phyloP scores from a whole-genome alignment of 2,329 filamentous ascomycete species.

The Rhinocladiella similis region DNA sequence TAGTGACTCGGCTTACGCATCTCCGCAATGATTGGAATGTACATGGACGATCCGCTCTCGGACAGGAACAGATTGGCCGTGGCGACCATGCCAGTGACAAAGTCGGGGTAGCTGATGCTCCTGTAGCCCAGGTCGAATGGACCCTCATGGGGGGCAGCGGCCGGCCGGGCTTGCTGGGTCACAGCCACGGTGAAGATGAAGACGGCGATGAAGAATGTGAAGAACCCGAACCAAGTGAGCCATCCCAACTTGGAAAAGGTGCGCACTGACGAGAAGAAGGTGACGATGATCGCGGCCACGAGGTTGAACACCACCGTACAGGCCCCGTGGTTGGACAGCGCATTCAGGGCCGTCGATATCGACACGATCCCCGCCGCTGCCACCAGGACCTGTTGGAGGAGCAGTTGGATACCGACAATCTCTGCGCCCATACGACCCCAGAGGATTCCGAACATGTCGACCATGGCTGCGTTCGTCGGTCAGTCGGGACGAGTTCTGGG shows the following conservation, averaged over 20 bases:
- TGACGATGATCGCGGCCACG: conserved; percentile 37
- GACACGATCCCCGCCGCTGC: conserved; percentile 45
- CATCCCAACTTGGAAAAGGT: conserved; percentile 41
- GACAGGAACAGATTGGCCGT: conserved; percentile 35
- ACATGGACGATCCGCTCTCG: conserved; percentile 34
- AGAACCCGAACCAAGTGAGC: conserved; percentile 62
- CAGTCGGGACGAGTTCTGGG: background rate
- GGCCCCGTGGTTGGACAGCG: conserved; percentile 41
- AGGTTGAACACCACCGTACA: conserved; percentile 28
- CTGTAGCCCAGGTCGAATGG: conserved; percentile 33
- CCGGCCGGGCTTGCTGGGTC: conserved; percentile 38
- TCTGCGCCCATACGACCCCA: conserved; percentile 35
- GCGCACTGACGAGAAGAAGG: conserved; percentile 26
- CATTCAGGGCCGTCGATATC: conserved; percentile 43
- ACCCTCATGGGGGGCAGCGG: conserved; percentile 34
- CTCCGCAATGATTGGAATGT: conserved; percentile 41
- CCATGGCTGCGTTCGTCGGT: background rate
- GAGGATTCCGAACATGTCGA: conserved; percentile 50
- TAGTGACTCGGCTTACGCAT: conserved; percentile 40
- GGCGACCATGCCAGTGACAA: conserved; percentile 34
- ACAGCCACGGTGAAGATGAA: conserved; percentile 33
- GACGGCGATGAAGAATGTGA: conserved; percentile 56
- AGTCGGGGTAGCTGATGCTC: conserved; percentile 29
- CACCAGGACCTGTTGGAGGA: conserved; percentile 39
- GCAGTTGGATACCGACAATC: conserved; percentile 44